phyloP scores from a whole-genome alignment of 495 filamentous ascomycete species.

The Penicillium angulare region DNA sequence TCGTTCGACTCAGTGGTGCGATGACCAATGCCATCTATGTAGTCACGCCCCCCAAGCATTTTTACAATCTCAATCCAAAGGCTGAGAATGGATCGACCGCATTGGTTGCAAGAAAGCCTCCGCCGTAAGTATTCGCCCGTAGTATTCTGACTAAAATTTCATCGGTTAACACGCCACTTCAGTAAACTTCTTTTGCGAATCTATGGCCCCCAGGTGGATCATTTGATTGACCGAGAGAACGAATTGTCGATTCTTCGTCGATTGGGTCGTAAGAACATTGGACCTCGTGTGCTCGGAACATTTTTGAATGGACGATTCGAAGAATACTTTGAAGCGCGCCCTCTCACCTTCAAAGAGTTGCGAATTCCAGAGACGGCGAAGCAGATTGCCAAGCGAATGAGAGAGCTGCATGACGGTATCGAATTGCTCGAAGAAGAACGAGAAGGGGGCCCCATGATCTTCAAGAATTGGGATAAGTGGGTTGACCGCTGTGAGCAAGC shows the following conservation, averaged over 20 bases:
- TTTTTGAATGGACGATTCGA: slow-evolving; percentile 97
- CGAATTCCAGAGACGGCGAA: slow-evolving; percentile 78
- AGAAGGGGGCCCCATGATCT: slow-evolving; percentile 75
- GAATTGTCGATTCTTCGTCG: slow-evolving; percentile 85
- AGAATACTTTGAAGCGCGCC: slow-evolving; percentile 79
- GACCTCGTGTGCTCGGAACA: slow-evolving; percentile 87
- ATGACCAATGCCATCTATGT: slow-evolving; percentile 96
- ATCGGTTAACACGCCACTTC: neutral
- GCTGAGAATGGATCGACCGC: slow-evolving; percentile 35
- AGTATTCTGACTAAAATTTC: neutral
- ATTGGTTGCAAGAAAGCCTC: slow-evolving; percentile 47
- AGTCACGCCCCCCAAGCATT: slow-evolving; percentile 70
- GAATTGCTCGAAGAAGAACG: slow-evolving; percentile 77
- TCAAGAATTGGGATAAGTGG: slow-evolving; percentile 97
- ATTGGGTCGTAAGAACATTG: slow-evolving; percentile 87
- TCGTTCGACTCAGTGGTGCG: slow-evolving; percentile 86
- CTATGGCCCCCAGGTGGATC: slow-evolving; percentile 93
- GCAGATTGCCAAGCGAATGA: slow-evolving; percentile 98
- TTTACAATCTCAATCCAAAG: slow-evolving; percentile 36
- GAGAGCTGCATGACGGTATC: slow-evolving; percentile 92
- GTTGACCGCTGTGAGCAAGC: slow-evolving; percentile 74
- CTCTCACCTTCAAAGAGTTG: slow-evolving; percentile 74
- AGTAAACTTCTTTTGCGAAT: slow-evolving; percentile 87
- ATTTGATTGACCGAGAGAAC: slow-evolving; percentile 89
- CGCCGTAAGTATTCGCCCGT: slow-evolving; percentile 45